These are phyloP conservation scores for Talaromyces thailandensis DNA, from an alignment of 495 filamentous ascomycete genomes.

Conservation along the genomic window DNA sequence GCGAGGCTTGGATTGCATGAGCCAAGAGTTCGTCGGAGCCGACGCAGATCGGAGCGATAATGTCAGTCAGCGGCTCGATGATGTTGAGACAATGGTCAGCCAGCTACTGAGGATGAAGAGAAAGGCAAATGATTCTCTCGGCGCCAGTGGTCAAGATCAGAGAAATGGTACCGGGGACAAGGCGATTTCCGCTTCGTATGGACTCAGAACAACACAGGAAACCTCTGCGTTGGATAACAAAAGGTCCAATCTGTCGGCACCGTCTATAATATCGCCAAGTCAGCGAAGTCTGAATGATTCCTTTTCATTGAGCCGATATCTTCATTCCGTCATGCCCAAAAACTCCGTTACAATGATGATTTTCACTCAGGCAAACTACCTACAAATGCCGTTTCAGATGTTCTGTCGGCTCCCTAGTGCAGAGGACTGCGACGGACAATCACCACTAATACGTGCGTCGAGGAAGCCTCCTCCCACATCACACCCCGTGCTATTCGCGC, in stretches of 20 bases:
- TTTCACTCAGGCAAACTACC: neutral
- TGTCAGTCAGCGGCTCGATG: constrained; percentile 10
- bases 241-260: neutral
- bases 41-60: neutral
- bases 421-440: neutral
- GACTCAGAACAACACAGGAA: neutral
- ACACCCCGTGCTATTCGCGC: constrained; percentile 37
- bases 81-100: constrained; percentile 15
- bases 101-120: constrained; percentile 7
- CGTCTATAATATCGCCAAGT: neutral
- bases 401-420: neutral
- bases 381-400: neutral
- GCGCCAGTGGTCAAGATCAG: neutral
- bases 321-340: neutral
- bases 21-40: constrained; percentile 13
- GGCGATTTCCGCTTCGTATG: neutral
- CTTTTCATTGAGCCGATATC: neutral
- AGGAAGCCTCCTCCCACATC: constrained; percentile 17
- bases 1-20: constrained; percentile 13
- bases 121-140: neutral
- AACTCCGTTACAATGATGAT: neutral
- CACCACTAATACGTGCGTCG: neutral
- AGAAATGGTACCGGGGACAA: too few species aligned
- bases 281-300: neutral
- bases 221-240: neutral